Percentiles rank a stretch among this genome's conserved stretches.
Conservation (phyloP, 2,329 filamentous ascomycete genomes). For the Neocatenulostroma microsporum region DNA sequence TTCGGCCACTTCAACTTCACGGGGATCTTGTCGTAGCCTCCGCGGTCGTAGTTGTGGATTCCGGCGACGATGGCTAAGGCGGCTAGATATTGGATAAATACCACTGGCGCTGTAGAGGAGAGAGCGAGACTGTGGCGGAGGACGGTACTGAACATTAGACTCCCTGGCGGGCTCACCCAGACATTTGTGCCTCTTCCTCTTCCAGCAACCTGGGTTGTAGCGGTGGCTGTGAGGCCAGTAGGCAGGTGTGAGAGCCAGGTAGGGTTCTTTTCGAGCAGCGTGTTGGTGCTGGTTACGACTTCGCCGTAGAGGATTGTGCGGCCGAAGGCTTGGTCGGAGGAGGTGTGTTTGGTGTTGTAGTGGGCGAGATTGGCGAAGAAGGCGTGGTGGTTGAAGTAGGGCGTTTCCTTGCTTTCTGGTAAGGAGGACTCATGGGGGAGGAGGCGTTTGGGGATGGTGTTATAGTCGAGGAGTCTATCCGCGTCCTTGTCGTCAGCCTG, state of each 20-base stretch:
- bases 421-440: constrained; percentile 61
- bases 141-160: constrained; percentile 79
- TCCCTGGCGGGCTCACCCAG: constrained; percentile 85
- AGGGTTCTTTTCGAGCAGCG: constrained; percentile 85
- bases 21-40: constrained; percentile 64
- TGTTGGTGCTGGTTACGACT: constrained; percentile 90
- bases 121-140: constrained; percentile 74
- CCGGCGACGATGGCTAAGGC: constrained; percentile 81
- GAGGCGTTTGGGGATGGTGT: constrained; percentile 63
- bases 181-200: constrained; percentile 86
- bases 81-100: constrained; percentile 90
- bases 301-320: constrained; percentile 76
- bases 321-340: constrained; percentile 61
- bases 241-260: constrained; percentile 68
- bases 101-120: constrained; percentile 65
- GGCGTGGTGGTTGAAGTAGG: constrained; percentile 74
- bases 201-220: constrained; percentile 79
- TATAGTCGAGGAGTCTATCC: constrained; percentile 66
- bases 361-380: constrained; percentile 65
- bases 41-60: constrained; percentile 65
- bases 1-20: constrained; percentile 97
- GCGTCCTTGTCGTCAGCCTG: constrained; percentile 20
- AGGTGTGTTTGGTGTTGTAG: constrained; percentile 48
- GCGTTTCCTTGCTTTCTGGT: constrained; percentile 66
- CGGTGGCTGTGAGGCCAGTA: constrained; percentile 77